Evolutionary conservation across 805 yeast species (phyloP), one percentile per base, ranked within the genome.

Genomic region (Saitoella complicata): DNA sequence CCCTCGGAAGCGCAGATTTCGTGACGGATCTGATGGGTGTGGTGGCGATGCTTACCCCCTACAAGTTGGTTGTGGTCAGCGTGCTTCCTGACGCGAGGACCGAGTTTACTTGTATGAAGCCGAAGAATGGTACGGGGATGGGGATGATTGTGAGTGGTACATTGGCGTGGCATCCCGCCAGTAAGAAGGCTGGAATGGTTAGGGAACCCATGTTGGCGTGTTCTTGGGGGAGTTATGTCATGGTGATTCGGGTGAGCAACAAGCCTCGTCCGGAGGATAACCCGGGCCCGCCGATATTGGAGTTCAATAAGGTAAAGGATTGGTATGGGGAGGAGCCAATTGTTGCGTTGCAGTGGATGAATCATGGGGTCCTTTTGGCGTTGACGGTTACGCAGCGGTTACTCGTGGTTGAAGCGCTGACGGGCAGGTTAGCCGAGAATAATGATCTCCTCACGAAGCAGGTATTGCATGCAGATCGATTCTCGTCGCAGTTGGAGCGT

Each of bases 21-120:
- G 58, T 67, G 1, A 69, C 77, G 4, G 91, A 82, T 57, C 52
- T 60, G 1, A 52, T 75, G 47, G 82, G 82, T 0, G 57, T 81
- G 0, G 51, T 77, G 29, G 82, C 87, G 0, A 64, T 79, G 4
- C 65, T 80, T 52, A 73, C 80, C 0, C 64, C 72, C 1, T 64
- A 59, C 40, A 62, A 68, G 1, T 51, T 82, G 41, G 61, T 68
- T 1, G 66, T 81, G 1, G 60, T 78, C 0, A 75, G 87, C 0
- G 66, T 77, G 1, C 60, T 68, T 1, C 73, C 83, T 5, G 61
- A 66, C 4, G 52, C 68, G 1, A 66, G 63, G 46, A 73, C 78
- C 0, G 82, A 78, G 51, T 69, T 70, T 57, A 73, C 69, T 54
- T 58, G 69, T 3, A 72, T 72, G 0, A 66, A 66, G 45, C 74